Percentiles rank a stretch among this genome's conserved stretches.
These are phyloP conservation scores for Trypanosoma mega DNA, from an alignment of 208 protist genomes.

Conservation along the genomic window DNA sequence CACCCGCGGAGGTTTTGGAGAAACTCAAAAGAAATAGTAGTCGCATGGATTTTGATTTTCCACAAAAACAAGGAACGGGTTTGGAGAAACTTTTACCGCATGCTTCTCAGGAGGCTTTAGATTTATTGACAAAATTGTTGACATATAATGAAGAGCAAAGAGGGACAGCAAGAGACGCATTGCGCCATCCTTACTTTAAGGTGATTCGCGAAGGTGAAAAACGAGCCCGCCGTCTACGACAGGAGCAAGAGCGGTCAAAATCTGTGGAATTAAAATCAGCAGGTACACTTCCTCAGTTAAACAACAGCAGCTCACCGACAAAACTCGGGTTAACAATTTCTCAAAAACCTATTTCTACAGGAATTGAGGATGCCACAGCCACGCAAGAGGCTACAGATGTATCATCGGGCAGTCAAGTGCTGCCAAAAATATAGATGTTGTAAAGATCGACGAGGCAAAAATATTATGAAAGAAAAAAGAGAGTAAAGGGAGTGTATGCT, in stretches of 20 bases:
- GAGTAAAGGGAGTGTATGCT: not conserved
- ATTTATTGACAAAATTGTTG: constrained; percentile 87
- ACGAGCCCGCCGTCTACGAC: not conserved
- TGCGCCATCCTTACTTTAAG: constrained; percentile 89
- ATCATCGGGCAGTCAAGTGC: not conserved
- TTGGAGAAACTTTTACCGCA: constrained; percentile 67
- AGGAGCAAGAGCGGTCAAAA: constrained; percentile 7
- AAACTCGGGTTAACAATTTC: not conserved
- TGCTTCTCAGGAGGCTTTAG: constrained; percentile 67
- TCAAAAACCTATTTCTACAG: constrained; percentile 6
- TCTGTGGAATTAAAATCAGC: constrained; percentile 2
- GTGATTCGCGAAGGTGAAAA: constrained; percentile 59
- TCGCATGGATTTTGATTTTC: constrained; percentile 73
- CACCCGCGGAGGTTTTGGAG: constrained; percentile 70
- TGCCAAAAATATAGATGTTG: constrained; percentile 23
- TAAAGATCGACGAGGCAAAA: too few relatives aligned
- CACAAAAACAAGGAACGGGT: constrained; percentile 58
- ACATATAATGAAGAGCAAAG: constrained; percentile 89
- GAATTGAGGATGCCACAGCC: constrained; percentile 2
- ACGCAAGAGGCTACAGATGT: not conserved
- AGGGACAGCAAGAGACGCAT: constrained; percentile 88
- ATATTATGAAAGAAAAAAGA: not conserved
- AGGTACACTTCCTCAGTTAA: constrained; percentile 13
- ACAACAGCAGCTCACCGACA: not conserved
- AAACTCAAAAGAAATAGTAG: constrained; percentile 55